Conservation (phyloP, 208 protist genomes). For the Phytomonas sp. region DNA sequence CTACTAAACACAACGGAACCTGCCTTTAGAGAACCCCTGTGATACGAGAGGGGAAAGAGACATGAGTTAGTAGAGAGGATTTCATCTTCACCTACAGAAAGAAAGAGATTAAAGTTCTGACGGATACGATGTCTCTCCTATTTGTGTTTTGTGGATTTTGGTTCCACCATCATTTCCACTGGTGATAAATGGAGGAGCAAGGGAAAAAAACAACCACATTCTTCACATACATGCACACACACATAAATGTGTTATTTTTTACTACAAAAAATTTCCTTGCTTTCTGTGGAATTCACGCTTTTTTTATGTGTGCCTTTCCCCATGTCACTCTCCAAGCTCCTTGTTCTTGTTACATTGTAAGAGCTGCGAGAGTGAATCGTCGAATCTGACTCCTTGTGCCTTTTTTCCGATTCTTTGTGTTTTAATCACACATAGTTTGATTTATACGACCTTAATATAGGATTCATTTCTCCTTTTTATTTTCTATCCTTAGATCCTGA, state of each 20-base stretch:
- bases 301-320: neutral
- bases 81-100: neutral
- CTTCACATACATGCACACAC: neutral
- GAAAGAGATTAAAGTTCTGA: neutral
- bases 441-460: conserved; percentile 6
- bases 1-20: conserved; percentile 20
- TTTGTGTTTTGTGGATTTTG: neutral
- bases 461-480: neutral
- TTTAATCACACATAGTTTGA: conserved; percentile 1
- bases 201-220: neutral
- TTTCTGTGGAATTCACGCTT: neutral
- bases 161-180: neutral
- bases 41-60: neutral
- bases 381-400: neutral
- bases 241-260: conserved; percentile 3
- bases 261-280: neutral
- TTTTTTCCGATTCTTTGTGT: conserved; percentile 1
- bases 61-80: neutral
- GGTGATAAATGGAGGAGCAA: neutral
- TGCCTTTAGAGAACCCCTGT: neutral
- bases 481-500: neutral
- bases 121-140: neutral
- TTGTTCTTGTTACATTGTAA: neutral
- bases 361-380: neutral
- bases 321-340: neutral